These are phyloP conservation scores for Lentinula sp. DNA, from an alignment of 768 basidiomycete genomes.

Conservation along the genomic window DNA sequence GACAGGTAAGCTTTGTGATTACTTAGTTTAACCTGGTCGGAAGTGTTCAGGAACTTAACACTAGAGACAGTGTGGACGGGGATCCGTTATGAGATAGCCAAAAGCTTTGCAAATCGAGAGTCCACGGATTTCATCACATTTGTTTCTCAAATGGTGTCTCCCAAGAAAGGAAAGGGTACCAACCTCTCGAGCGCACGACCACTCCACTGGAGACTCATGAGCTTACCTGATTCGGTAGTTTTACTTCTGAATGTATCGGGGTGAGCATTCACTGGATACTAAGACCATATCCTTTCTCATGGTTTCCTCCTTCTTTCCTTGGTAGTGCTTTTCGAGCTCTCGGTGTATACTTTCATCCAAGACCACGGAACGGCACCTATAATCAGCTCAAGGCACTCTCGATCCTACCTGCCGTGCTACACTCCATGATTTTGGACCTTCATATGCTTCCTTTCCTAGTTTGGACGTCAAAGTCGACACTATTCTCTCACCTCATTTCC, in stretches of 20 bases:
- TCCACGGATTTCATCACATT: neutral
- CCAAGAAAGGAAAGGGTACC: neutral
- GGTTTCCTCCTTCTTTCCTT: neutral
- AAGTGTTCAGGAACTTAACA: neutral
- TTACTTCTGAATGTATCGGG: neutral
- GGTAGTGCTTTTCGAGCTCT: neutral
- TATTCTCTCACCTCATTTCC: neutral
- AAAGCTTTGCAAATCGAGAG: neutral
- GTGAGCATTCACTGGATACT: neutral
- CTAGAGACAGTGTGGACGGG: neutral
- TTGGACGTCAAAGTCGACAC: neutral
- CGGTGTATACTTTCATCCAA: neutral
- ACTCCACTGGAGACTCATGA: neutral
- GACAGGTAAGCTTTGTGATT: neutral
- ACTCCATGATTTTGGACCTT: neutral
- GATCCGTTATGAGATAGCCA: neutral
- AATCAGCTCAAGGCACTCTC: neutral
- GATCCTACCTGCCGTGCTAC: neutral
- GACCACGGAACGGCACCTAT: neutral
- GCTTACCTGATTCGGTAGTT: neutral
- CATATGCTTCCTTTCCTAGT: neutral
- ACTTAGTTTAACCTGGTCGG: neutral
- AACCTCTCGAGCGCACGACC: neutral
- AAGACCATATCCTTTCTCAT: neutral
- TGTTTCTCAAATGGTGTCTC: neutral